phyloP scores from a whole-genome alignment of 2,329 filamentous ascomycete genomes.

The Geosmithia morbida region DNA sequence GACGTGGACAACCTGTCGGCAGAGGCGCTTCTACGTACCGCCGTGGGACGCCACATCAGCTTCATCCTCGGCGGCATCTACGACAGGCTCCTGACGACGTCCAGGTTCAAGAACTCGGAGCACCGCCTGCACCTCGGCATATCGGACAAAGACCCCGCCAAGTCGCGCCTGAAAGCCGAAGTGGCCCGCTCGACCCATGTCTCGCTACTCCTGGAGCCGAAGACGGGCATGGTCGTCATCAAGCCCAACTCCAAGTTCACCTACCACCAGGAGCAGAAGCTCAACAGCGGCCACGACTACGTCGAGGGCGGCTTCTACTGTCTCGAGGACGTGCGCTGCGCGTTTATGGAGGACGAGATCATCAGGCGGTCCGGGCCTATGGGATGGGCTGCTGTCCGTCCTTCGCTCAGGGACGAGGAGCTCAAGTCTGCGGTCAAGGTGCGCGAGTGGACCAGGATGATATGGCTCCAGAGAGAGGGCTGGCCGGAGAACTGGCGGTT shows the following conservation, averaged over 20 bases:
- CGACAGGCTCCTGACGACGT: constrained; percentile 40
- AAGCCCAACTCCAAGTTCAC: constrained; percentile 46
- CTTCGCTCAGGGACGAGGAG: constrained; percentile 35
- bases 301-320: constrained; percentile 39
- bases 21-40: constrained; percentile 56
- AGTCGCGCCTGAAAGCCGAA: constrained; percentile 55
- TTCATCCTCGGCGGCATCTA: constrained; percentile 56
- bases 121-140: constrained; percentile 43
- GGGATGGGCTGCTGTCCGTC: constrained; percentile 45
- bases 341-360: constrained; percentile 47
- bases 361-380: constrained; percentile 42
- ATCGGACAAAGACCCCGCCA: constrained; percentile 46
- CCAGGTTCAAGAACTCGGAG: constrained; percentile 45
- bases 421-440: constrained; percentile 47
- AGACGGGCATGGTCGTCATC: constrained; percentile 63
- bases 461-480: constrained; percentile 56
- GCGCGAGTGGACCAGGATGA: constrained; percentile 45
- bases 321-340: constrained; percentile 48
- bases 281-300: constrained; percentile 47
- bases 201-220: constrained; percentile 56
- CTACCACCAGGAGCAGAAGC: constrained; percentile 43
- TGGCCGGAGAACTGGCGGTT: constrained; percentile 65
- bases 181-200: constrained; percentile 47
- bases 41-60: constrained; percentile 62
- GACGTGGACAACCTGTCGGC: constrained; percentile 55